Evolutionary conservation across 1,284 basidiomycete species (phyloP).

Genomic region (Xerocomus amazonicus): DNA sequence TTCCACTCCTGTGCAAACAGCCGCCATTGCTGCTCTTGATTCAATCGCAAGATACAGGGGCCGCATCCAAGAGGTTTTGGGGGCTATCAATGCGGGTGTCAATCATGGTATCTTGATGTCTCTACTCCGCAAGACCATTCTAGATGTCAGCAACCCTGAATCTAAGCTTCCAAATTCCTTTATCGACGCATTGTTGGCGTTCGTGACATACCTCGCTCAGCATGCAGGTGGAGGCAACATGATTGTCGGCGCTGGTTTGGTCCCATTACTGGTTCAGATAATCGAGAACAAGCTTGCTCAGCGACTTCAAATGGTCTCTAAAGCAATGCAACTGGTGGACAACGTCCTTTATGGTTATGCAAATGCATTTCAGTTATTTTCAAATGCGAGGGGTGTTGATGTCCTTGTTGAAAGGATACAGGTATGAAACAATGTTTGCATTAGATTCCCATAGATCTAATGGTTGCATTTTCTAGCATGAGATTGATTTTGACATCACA

Average conservation of each 20-base stretch:
- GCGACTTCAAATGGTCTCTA: constrained; percentile 73
- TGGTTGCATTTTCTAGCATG: constrained; percentile 46
- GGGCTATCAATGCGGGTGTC: constrained; percentile 91
- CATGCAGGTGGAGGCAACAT: constrained; percentile 85
- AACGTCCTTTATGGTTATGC: constrained; percentile 88
- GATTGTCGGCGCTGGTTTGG: constrained; percentile 95
- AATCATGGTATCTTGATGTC: constrained; percentile 95
- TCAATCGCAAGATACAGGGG: constrained; percentile 82
- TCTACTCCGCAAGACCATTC: constrained; percentile 74
- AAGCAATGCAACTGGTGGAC: constrained; percentile 89
- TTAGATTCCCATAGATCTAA: constrained; percentile 4
- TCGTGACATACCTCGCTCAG: constrained; percentile 85
- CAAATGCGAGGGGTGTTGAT: constrained; percentile 81
- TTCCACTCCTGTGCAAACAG: constrained; percentile 70
- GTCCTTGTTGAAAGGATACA: constrained; percentile 83
- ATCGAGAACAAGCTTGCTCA: constrained; percentile 73
- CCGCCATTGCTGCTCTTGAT: constrained; percentile 86
- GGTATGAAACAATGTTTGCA: constrained; percentile 41
- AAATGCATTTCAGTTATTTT: constrained; percentile 87
- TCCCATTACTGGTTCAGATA: constrained; percentile 86
- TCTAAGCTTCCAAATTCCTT: constrained; percentile 76
- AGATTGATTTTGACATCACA: constrained; percentile 66
- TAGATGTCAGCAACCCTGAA: constrained; percentile 63
- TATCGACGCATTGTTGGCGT: constrained; percentile 81
- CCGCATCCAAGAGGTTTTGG: constrained; percentile 84